phyloP scores from a whole-genome alignment of 179 eudicot genomes.

The Silene coronaria region DNA sequence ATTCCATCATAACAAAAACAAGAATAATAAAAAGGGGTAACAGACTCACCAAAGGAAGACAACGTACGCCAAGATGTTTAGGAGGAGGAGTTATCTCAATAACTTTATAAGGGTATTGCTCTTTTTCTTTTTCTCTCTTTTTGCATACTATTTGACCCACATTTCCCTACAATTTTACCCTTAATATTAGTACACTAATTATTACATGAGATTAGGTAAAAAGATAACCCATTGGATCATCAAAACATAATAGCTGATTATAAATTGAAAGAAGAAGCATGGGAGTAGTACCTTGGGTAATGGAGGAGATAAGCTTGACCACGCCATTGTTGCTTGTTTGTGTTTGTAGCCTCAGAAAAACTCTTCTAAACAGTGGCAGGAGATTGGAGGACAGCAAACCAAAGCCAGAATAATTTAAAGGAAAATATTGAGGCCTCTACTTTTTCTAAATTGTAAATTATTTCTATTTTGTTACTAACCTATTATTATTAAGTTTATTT shows the following conservation, averaged over 20 bases:
- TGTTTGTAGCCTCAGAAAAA: not conserved
- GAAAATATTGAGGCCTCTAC: too few relatives aligned
- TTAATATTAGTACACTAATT: not conserved
- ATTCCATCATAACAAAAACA: not conserved
- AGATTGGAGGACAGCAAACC: not conserved
- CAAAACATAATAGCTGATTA: too few relatives aligned
- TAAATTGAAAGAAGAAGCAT: not conserved
- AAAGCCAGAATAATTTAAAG: not conserved
- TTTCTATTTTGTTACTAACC: too few relatives aligned
- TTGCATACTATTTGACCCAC: conserved; percentile 41
- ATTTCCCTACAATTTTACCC: conserved; percentile 20
- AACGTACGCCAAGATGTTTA: conserved; percentile 57
- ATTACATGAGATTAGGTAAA: too few relatives aligned
- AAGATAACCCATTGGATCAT: too few relatives aligned
- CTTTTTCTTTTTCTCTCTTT: conserved; percentile 49
- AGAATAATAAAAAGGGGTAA: not conserved
- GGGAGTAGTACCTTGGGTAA: not conserved
- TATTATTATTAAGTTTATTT: too few relatives aligned
- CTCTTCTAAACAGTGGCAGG: not conserved
- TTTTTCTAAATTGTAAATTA: too few relatives aligned
- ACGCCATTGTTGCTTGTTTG: not conserved
- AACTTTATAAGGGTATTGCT: conserved; percentile 60
- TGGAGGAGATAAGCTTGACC: not conserved
- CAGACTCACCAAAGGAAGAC: conserved; percentile 57
- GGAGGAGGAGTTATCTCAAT: conserved; percentile 74